These are phyloP conservation scores for Sugiyamaella japonica DNA, from an alignment of 1,139 yeast genomes.

Conservation along the genomic window DNA sequence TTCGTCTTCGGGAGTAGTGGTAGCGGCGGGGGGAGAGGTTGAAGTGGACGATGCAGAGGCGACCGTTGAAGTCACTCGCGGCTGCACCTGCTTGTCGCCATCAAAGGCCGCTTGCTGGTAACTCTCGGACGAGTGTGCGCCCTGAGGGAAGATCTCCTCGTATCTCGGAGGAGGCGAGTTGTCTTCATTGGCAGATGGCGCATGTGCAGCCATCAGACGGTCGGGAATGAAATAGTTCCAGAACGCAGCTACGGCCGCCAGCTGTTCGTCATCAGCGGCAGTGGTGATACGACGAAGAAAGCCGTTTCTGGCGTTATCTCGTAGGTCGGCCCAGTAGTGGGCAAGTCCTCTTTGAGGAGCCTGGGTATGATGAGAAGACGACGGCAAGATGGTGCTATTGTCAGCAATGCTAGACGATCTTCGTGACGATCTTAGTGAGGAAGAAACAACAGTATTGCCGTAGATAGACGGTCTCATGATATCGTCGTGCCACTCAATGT, in stretches of 20 bases:
- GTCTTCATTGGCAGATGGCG: constrained; percentile 14
- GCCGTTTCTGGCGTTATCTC: constrained; percentile 22
- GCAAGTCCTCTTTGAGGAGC: constrained; percentile 16
- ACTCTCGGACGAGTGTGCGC: constrained; percentile 43
- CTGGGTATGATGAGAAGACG: not conserved
- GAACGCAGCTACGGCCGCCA: constrained; percentile 5
- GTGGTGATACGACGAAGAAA: constrained; percentile 4
- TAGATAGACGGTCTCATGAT: constrained; percentile 3
- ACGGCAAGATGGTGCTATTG: not conserved
- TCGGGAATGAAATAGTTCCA: constrained; percentile 17
- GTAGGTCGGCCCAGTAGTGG: constrained; percentile 21
- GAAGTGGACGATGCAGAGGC: constrained; percentile 13
- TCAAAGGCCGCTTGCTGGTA: constrained; percentile 36
- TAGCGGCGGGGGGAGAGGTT: constrained; percentile 13
- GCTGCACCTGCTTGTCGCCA: constrained; percentile 17
- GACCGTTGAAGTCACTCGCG: constrained; percentile 17
- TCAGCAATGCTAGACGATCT: constrained; percentile 11
- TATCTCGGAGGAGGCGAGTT: constrained; percentile 57
- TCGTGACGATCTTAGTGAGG: constrained; percentile 12
- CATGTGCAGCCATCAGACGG: constrained; percentile 9
- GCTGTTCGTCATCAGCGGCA: not conserved
- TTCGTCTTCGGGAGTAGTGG: constrained; percentile 20
- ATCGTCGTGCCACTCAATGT: constrained; percentile 11
- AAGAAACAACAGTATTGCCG: not conserved
- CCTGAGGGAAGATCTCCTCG: constrained; percentile 77